Percentiles rank a stretch among this genome's conserved stretches.
Conservation (phyloP, 108 stramenopile species). For the Mediolabrus comicus region DNA sequence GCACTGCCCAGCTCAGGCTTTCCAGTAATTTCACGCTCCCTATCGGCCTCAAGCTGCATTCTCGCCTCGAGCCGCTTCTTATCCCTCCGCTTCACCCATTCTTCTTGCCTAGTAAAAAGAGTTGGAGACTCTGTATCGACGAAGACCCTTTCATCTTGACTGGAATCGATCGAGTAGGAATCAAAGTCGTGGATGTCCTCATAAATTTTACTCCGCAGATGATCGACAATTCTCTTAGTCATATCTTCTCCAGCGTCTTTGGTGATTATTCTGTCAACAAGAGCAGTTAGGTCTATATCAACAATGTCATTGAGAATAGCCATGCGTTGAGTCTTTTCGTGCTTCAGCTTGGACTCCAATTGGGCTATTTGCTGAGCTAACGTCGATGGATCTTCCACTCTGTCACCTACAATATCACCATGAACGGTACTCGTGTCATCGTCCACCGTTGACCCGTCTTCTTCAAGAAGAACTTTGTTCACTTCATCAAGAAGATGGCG, state of each 20-base stretch:
- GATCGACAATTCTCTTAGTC: slow-evolving; percentile 19
- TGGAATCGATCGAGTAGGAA: slow-evolving; percentile 8
- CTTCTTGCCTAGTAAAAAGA: slow-evolving; percentile 19
- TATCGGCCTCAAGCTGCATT: slow-evolving; percentile 14
- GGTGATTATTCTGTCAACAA: slow-evolving; percentile 21
- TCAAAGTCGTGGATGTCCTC: slow-evolving; percentile 13
- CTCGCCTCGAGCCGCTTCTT: slow-evolving; percentile 19
- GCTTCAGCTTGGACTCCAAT: slow-evolving; percentile 36
- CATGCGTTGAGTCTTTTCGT: slow-evolving; percentile 16
- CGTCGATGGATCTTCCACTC: slow-evolving; percentile 25
- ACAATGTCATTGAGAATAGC: slow-evolving; percentile 41
- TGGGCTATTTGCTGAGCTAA: slow-evolving; percentile 19
- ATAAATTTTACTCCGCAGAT: slow-evolving; percentile 19
- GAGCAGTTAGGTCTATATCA: slow-evolving; percentile 27
- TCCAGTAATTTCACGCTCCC: slow-evolving; percentile 28
- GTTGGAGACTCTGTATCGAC: background rate
- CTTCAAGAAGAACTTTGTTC: slow-evolving; percentile 6
- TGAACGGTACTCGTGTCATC: slow-evolving; percentile 6
- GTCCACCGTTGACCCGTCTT: background rate
- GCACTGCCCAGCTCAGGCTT: slow-evolving; percentile 14
- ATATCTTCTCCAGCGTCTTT: slow-evolving; percentile 13
- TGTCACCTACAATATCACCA: slow-evolving; percentile 12
- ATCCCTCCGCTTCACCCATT: slow-evolving; percentile 31
- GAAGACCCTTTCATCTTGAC: background rate
- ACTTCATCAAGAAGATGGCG: slow-evolving; percentile 22